A percentile compares a stretch with the other conserved stretches of the same genome.
These are phyloP conservation scores for Chalara sp. DNA, from an alignment of 2,329 filamentous ascomycete species.

Conservation along the genomic window DNA sequence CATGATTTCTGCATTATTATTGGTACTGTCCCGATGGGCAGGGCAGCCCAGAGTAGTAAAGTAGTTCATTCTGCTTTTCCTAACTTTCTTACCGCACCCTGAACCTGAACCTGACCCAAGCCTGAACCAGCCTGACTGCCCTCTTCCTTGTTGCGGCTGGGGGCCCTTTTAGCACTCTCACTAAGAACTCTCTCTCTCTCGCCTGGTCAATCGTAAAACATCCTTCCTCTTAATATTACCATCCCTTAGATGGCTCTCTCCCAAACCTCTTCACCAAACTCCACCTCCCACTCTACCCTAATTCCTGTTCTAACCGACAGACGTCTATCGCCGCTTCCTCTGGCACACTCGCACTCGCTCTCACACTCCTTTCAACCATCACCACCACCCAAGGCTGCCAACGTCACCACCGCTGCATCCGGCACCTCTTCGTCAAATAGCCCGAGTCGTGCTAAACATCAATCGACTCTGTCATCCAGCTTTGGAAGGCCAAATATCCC, in stretches of 20 bases:
- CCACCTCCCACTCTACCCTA: background rate
- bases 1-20: no score
- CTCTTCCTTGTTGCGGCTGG: background rate
- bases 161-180: background rate
- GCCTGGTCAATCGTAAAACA: background rate
- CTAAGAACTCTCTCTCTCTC: background rate
- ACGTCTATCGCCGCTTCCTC: background rate
- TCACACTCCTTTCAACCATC: slow-evolving; percentile 4
- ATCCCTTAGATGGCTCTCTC: slow-evolving; percentile 10
- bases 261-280: background rate
- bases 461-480: slow-evolving; percentile 18
- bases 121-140: background rate
- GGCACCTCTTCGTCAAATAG: no score
- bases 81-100: background rate
- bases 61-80: no score
- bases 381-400: slow-evolving; percentile 4
- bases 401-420: no score
- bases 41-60: no score
- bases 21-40: no score
- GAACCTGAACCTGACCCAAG: background rate
- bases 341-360: background rate
- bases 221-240: background rate
- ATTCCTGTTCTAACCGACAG: no score
- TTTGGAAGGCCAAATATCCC: slow-evolving; percentile 18
- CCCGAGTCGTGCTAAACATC: slow-evolving; percentile 10